Evolutionary conservation across 306 rosid genomes (phyloP).

Genomic region (Leucaena leucocephala): DNA sequence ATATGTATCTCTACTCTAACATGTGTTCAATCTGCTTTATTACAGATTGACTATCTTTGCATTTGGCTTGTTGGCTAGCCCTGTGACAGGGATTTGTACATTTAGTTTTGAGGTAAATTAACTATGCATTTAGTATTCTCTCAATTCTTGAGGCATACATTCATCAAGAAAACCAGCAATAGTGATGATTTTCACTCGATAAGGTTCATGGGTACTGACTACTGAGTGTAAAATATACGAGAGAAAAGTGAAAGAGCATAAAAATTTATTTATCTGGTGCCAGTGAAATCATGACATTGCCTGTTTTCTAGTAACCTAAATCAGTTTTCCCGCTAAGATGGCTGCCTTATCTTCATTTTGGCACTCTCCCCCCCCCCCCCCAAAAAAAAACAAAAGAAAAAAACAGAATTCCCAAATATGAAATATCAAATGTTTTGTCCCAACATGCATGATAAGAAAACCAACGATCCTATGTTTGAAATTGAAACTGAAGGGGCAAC

Average conservation of each 20-base stretch:
- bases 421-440: background rate
- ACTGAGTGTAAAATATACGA: background rate
- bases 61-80: conserved; percentile 71
- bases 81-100: conserved; percentile 65
- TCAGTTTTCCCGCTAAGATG: background rate
- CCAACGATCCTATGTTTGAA: conserved; percentile 1
- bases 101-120: conserved; percentile 61
- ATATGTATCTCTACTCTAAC: conserved; percentile 16
- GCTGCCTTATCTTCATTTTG: background rate
- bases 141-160: conserved; percentile 14
- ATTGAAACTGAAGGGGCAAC: conserved; percentile 5
- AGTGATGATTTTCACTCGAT: background rate
- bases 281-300: background rate
- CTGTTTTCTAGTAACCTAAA: background rate
- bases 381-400: too few species aligned
- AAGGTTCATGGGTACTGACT: background rate
- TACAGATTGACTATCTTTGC: conserved; percentile 74
- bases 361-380: background rate
- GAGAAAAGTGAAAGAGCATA: background rate
- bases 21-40: conserved; percentile 22
- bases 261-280: background rate
- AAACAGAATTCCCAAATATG: background rate
- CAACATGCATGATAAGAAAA: background rate
- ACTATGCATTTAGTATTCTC: conserved; percentile 18
- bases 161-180: conserved; percentile 2